Percentiles rank a stretch among this genome's conserved stretches.
These are phyloP conservation scores for Sequoiadendron giganteum DNA, from an alignment of 75 land plant species.

Conservation along the genomic window DNA sequence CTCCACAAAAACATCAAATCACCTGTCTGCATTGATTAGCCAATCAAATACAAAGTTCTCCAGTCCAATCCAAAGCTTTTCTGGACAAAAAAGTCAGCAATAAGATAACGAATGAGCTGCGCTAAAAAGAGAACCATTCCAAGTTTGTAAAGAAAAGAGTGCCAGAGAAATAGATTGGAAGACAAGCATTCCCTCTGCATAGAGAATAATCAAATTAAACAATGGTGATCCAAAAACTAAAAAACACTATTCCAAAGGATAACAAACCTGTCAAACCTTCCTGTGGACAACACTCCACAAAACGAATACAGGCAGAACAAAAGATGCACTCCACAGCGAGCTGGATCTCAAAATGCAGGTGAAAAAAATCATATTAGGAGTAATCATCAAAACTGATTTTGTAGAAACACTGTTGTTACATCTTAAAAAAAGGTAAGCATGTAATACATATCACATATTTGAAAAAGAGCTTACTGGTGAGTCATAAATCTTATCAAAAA, in stretches of 20 bases:
- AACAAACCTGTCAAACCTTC: conserved; percentile 94
- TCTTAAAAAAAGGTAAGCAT: neutral
- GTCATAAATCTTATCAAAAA: neutral
- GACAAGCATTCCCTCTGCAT: neutral
- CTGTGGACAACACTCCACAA: conserved; percentile 97
- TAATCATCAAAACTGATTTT: neutral
- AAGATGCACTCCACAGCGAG: conserved; percentile 99
- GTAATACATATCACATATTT: neutral
- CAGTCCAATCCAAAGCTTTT: conserved; percentile 90
- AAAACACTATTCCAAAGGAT: neutral
- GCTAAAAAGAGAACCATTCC: neutral
- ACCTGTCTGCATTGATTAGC: conserved; percentile 99
- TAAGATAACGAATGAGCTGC: neutral
- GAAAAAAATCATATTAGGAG: neutral
- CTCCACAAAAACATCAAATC: neutral
- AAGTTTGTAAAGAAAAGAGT: neutral
- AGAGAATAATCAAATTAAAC: neutral
- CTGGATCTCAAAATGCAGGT: conserved; percentile 33
- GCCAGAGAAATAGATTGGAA: neutral
- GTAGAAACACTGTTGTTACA: neutral
- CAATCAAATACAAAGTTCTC: conserved; percentile 98
- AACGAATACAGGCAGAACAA: conserved; percentile 97
- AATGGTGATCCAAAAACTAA: neutral
- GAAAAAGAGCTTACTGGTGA: neutral
- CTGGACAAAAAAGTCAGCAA: conserved; percentile 32